These are phyloP conservation scores for Theobroma grandiflorum DNA, from an alignment of 441 rosid species.

Conservation along the genomic window DNA sequence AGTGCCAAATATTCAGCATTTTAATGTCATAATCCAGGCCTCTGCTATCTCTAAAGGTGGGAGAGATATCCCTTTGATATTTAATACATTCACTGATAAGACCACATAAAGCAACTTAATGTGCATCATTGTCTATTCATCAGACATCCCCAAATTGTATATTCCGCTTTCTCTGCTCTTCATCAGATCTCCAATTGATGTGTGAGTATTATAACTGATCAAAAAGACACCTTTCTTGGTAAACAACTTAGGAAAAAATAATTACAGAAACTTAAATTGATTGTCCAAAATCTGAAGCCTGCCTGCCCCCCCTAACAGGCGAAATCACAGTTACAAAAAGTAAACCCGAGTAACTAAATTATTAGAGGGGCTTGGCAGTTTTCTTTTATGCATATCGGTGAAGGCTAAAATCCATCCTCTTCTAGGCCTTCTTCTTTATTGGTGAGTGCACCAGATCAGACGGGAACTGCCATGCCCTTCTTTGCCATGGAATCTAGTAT, in stretches of 20 bases:
- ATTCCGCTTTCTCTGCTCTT: no score
- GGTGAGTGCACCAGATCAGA: conserved; percentile 38
- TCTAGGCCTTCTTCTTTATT: neutral
- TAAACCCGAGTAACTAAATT: neutral
- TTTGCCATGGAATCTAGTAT: conserved; percentile 92
- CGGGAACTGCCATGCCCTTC: conserved; percentile 90
- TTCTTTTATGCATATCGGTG: conserved; percentile 3
- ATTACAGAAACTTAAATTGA: neutral
- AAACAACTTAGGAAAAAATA: neutral
- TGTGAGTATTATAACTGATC: neutral
- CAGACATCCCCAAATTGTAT: no score
- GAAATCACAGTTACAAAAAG: neutral
- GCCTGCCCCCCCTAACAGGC: neutral
- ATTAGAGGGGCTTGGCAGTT: neutral
- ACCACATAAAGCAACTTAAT: no score
- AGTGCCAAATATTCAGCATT: no score
- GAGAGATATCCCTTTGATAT: neutral
- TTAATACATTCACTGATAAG: no score
- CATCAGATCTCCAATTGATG: neutral
- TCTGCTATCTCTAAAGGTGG: neutral
- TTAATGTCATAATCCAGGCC: no score
- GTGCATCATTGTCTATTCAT: no score
- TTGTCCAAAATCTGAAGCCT: conserved; percentile 1
- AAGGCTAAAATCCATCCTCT: neutral
- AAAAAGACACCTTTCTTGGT: neutral